Conservation (phyloP, 2,329 filamentous ascomycete species). For the Fonsecaea nubica region DNA sequence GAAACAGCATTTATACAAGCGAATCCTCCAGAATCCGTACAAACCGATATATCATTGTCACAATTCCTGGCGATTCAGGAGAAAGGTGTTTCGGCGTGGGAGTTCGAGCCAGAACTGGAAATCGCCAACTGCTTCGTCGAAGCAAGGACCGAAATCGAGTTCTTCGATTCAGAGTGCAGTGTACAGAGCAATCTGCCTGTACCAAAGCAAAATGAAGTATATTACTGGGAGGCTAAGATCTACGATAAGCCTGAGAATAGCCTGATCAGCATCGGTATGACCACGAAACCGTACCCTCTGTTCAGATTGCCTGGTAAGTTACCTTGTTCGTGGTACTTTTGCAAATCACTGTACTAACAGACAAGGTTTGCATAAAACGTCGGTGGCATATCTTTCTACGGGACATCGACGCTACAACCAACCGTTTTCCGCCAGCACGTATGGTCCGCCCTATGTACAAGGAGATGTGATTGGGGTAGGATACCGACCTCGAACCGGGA, state of each 20-base stretch:
- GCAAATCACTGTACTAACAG: slow-evolving; percentile 3
- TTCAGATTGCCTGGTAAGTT: slow-evolving; percentile 87
- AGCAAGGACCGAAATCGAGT: slow-evolving; percentile 94
- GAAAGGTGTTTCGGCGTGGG: slow-evolving; percentile 99
- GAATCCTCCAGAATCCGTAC: slow-evolving; percentile 92
- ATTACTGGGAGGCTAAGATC: slow-evolving; percentile 99
- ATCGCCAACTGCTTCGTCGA: slow-evolving; percentile 99
- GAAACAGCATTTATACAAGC: slow-evolving; percentile 83
- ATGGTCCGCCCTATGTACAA: slow-evolving; percentile 84
- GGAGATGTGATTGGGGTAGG: slow-evolving; percentile 96
- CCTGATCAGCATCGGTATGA: slow-evolving; percentile 87
- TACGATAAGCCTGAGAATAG: slow-evolving; percentile 95
- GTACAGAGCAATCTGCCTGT: slow-evolving; percentile 96
- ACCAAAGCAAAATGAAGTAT: slow-evolving; percentile 98
- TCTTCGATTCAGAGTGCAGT: slow-evolving; percentile 97
- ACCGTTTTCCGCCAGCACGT: slow-evolving; percentile 79
- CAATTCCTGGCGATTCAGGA: slow-evolving; percentile 98
- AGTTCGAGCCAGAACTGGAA: slow-evolving; percentile 98
- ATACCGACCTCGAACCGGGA: slow-evolving; percentile 91
- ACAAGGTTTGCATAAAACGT: slow-evolving; percentile 87
- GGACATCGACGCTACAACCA: slow-evolving; percentile 91
- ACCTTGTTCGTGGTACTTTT: not conserved
- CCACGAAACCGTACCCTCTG: slow-evolving; percentile 94
- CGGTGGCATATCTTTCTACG: slow-evolving; percentile 86
- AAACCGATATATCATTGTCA: slow-evolving; percentile 95